A percentile compares a stretch with the other conserved stretches of the same genome.
These are phyloP conservation scores for Ophiostoma populinum DNA, from an alignment of 2,329 filamentous ascomycete genomes.

Conservation along the genomic window DNA sequence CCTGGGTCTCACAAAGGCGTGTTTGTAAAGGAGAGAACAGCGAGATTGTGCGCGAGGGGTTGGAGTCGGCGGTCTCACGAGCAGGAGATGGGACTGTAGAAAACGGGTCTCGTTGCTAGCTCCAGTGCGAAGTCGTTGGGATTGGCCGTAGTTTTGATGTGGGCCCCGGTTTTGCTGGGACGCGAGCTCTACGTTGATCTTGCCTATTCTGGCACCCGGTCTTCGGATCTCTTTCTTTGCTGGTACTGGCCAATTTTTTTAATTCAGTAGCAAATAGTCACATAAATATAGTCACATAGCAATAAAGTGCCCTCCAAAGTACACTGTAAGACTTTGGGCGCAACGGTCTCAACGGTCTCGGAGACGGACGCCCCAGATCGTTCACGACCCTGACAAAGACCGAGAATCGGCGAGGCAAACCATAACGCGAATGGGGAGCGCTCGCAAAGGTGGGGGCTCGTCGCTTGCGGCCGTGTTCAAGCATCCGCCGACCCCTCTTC, in stretches of 20 bases:
- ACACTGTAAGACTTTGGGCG: no score
- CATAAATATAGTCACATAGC: no score
- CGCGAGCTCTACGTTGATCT: background rate
- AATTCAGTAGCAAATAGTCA: no score
- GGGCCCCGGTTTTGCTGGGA: conserved; percentile 1
- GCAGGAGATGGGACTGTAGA: background rate
- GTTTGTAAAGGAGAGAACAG: no score
- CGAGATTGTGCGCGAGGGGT: conserved; percentile 1
- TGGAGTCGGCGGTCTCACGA: conserved; percentile 1
- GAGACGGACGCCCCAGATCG: no score
- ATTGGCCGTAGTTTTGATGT: conserved; percentile 3
- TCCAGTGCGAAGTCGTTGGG: conserved; percentile 2
- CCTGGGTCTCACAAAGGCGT: no score
- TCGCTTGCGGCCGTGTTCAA: conserved; percentile 1
- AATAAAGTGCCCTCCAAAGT: no score
- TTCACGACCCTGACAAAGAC: background rate
- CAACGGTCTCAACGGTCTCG: no score
- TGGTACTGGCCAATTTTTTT: no score
- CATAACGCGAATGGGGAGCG: background rate
- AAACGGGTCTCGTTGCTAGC: background rate
- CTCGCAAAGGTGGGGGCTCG: background rate
- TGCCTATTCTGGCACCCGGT: background rate
- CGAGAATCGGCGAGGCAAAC: conserved; percentile 4
- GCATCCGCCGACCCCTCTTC: background rate
- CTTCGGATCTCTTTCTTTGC: no score